Percentiles rank a stretch among this genome's conserved stretches.
phyloP scores from a whole-genome alignment of 331 rosid species.

The Quercus lobata region DNA sequence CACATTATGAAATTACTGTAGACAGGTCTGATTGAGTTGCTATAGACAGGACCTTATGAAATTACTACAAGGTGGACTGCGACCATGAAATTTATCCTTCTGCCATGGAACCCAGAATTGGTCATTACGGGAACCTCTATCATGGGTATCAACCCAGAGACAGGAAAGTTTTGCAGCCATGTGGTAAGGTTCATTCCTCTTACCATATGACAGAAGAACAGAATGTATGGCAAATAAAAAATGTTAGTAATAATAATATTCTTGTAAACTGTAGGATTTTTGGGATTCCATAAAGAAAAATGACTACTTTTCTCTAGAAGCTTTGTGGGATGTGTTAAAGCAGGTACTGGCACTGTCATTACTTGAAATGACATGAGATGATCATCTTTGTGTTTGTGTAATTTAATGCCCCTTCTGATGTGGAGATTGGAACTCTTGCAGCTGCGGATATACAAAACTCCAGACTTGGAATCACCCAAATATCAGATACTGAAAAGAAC shows the following conservation, averaged over 20 bases:
- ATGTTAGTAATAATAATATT: neutral
- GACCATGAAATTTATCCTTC: slow-evolving; percentile 72
- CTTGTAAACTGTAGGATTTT: slow-evolving; percentile 50
- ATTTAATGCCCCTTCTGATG: neutral
- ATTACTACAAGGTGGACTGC: slow-evolving; percentile 91
- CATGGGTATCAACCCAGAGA: slow-evolving; percentile 83
- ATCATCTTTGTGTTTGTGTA: neutral
- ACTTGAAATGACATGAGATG: neutral
- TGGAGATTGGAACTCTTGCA: slow-evolving; percentile 25
- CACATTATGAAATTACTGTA: no score
- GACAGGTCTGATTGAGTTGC: slow-evolving; percentile 31
- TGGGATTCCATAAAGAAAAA: slow-evolving; percentile 85
- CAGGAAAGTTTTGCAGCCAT: slow-evolving; percentile 86
- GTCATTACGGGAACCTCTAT: slow-evolving; percentile 77
- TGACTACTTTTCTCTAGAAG: slow-evolving; percentile 83
- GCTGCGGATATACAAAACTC: slow-evolving; percentile 84
- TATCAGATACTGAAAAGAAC: slow-evolving; percentile 67
- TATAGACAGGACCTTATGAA: slow-evolving; percentile 91
- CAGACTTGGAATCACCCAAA: slow-evolving; percentile 79
- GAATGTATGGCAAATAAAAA: neutral
- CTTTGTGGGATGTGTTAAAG: slow-evolving; percentile 65
- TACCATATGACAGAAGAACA: neutral
- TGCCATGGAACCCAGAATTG: slow-evolving; percentile 94
- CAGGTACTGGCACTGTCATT: slow-evolving; percentile 48
- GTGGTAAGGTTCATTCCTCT: slow-evolving; percentile 40